Conservation (phyloP, 2,329 filamentous ascomycete genomes). For the Beauveria sp. region DNA sequence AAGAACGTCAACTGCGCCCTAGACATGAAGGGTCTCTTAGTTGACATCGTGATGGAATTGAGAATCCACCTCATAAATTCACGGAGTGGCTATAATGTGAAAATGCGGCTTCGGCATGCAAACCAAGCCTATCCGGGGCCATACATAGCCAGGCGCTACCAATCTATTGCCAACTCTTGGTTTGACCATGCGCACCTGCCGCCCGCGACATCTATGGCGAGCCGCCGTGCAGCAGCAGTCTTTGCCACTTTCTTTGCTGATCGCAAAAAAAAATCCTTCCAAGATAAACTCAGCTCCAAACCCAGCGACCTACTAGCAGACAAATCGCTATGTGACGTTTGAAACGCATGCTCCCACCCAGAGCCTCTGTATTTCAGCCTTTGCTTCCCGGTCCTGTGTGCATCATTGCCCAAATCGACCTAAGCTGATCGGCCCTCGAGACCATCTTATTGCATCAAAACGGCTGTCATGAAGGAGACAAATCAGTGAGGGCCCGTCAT, state of each 20-base stretch:
- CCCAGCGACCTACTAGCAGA: not conserved
- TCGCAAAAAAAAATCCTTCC: not conserved
- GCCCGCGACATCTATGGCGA: not conserved
- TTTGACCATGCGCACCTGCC: not conserved
- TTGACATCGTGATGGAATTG: slow-evolving; percentile 73
- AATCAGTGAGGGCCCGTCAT: not conserved
- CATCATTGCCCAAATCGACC: not conserved
- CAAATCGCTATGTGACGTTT: not conserved
- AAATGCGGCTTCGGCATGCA: not conserved
- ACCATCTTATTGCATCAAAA: not conserved
- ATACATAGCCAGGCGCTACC: not conserved
- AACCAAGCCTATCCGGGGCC: not conserved
- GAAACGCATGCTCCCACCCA: not conserved
- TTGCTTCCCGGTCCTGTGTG: no score
- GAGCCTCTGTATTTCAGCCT: not conserved
- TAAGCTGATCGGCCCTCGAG: not conserved
- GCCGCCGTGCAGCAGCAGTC: not conserved
- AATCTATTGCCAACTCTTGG: not conserved
- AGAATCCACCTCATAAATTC: not conserved
- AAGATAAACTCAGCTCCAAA: not conserved
- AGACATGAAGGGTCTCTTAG: slow-evolving; percentile 73
- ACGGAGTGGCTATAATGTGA: not conserved
- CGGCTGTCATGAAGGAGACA: not conserved
- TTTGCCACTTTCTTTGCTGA: not conserved
- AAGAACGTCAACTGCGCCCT: slow-evolving; percentile 90